Conservation (phyloP, 2,329 filamentous ascomycete genomes). For the Sarocladium strictum region DNA sequence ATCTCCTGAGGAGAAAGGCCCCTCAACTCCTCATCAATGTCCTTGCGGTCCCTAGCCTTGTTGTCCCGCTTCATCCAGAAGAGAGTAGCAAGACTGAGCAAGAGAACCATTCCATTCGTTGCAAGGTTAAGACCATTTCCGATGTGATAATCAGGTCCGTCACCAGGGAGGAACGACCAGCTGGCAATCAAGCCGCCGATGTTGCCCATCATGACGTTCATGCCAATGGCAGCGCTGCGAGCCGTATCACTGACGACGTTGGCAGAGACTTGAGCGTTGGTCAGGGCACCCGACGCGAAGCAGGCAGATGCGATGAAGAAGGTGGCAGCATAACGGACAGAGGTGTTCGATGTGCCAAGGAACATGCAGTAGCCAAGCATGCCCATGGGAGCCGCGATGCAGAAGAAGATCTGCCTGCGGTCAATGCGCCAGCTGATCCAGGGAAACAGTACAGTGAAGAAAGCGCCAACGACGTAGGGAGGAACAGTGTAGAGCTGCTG, state of each 20-base stretch:
- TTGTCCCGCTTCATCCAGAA: constrained; percentile 61
- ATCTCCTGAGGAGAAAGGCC: constrained; percentile 47
- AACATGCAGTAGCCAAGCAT: constrained; percentile 70
- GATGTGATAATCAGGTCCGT: constrained; percentile 61
- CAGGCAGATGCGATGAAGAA: constrained; percentile 62
- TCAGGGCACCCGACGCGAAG: constrained; percentile 58
- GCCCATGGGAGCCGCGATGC: constrained; percentile 53
- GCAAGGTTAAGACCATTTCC: constrained; percentile 67
- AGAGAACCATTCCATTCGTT: constrained; percentile 44
- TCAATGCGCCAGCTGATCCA: constrained; percentile 57
- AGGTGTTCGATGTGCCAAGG: constrained; percentile 44
- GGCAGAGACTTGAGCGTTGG: constrained; percentile 61
- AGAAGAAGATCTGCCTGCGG: constrained; percentile 53
- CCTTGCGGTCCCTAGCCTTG: constrained; percentile 25
- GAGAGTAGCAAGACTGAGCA: constrained; percentile 41
- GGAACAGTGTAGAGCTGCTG: constrained; percentile 68
- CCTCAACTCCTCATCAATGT: constrained; percentile 38
- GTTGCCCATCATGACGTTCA: constrained; percentile 65
- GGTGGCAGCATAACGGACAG: constrained; percentile 61
- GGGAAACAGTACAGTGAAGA: constrained; percentile 59
- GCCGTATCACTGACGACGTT: constrained; percentile 69
- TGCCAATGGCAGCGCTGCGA: constrained; percentile 59
- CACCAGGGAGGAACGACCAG: constrained; percentile 58
- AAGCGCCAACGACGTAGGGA: constrained; percentile 62
- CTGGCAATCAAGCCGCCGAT: constrained; percentile 63